Percentiles rank a stretch among this genome's conserved stretches.
Conservation (phyloP, 2,329 filamentous ascomycete species). For the Cadophora malorum region DNA sequence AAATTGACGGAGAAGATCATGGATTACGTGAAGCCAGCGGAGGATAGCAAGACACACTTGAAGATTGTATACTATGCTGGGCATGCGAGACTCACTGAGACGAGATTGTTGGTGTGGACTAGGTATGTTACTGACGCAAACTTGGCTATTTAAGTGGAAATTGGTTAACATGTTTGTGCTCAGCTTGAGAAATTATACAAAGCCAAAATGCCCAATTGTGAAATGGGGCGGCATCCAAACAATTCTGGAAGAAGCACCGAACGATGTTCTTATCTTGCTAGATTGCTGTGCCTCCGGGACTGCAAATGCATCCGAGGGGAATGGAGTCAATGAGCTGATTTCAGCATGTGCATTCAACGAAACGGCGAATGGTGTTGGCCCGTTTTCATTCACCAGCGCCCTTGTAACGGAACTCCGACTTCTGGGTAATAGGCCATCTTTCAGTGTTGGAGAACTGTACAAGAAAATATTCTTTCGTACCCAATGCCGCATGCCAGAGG, state of each 20-base stretch:
- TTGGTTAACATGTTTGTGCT: neutral
- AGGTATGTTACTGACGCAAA: conserved; percentile 50
- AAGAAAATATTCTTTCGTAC: conserved; percentile 27
- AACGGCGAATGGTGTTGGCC: conserved; percentile 50
- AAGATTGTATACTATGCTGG: conserved; percentile 68
- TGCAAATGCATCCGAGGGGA: conserved; percentile 26
- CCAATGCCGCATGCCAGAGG: conserved; percentile 27
- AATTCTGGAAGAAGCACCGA: conserved; percentile 61
- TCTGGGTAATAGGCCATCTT: conserved; percentile 23
- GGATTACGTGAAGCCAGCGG: conserved; percentile 56
- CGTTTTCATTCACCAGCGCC: conserved; percentile 30
- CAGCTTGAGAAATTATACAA: conserved; percentile 23
- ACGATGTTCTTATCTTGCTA: conserved; percentile 63
- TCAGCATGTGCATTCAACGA: conserved; percentile 59
- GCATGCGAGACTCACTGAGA: conserved; percentile 58
- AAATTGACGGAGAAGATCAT: conserved; percentile 63
- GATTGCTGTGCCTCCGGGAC: conserved; percentile 59
- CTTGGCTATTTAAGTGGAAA: neutral
- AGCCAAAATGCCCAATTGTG: conserved; percentile 24
- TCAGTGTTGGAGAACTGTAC: conserved; percentile 27
- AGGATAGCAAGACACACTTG: conserved; percentile 60
- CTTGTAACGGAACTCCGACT: conserved; percentile 23
- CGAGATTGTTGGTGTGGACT: conserved; percentile 67
- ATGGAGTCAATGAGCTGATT: conserved; percentile 45
- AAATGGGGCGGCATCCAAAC: conserved; percentile 46